A percentile compares a stretch with the other conserved stretches of the same genome.
These are phyloP conservation scores for Neofusicoccum sp. DNA, from an alignment of 2,329 filamentous ascomycete species.

Conservation along the genomic window DNA sequence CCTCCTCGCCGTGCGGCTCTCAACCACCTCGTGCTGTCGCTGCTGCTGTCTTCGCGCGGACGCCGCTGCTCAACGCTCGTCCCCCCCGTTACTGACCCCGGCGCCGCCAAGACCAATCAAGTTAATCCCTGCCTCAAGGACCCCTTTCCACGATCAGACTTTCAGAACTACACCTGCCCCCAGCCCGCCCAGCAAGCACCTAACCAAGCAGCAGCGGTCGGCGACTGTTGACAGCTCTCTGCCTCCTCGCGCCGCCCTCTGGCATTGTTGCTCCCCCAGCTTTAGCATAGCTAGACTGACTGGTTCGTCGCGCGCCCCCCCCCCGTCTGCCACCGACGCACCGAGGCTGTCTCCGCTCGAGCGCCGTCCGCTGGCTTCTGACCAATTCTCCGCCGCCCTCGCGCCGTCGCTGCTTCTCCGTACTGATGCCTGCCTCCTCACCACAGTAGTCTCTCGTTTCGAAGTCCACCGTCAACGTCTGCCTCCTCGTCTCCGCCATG, in stretches of 20 bases:
- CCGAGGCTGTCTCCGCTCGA: constrained; percentile 28
- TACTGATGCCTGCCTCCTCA: constrained; percentile 21
- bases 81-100: constrained; percentile 19
- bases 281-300: constrained; percentile 39
- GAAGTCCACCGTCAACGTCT: constrained; percentile 33
- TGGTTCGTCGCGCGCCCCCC: constrained; percentile 36
- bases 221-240: constrained; percentile 20
- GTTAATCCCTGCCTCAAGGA: constrained; percentile 23
- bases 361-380: constrained; percentile 33
- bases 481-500: constrained; percentile 36
- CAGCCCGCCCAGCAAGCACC: constrained; percentile 18
- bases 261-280: constrained; percentile 26
- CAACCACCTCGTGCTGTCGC: not conserved
- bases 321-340: constrained; percentile 19
- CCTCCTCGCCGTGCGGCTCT: constrained; percentile 11
- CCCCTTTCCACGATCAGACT: constrained; percentile 22
- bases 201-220: constrained; percentile 20
- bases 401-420: constrained; percentile 29
- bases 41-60: constrained; percentile 8
- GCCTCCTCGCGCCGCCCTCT: constrained; percentile 31
- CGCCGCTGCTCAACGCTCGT: constrained; percentile 19
- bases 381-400: constrained; percentile 21
- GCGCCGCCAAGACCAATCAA: constrained; percentile 22
- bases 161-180: constrained; percentile 21
- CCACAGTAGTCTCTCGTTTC: constrained; percentile 39